Percentiles rank a stretch among this genome's conserved stretches.
Evolutionary conservation across 441 rosid species (phyloP).

Genomic region (Populus hybrid): DNA sequence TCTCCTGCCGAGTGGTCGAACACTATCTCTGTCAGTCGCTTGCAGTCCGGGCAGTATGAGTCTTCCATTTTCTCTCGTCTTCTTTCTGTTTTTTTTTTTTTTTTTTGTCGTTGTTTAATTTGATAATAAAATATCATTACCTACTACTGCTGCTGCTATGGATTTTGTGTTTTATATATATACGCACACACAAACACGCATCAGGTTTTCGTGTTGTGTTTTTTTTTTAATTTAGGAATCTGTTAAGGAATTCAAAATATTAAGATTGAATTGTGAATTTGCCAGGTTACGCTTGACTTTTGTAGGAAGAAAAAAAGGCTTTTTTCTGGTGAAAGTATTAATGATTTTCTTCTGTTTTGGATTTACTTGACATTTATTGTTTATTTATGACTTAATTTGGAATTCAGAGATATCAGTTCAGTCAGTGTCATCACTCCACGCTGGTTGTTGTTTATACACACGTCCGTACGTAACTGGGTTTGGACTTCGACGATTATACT

Average conservation of each 20-base stretch:
- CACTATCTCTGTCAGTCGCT: conserved; percentile 40
- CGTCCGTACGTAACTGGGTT: too few relatives aligned
- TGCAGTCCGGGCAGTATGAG: conserved; percentile 44
- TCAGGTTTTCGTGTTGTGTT: background rate
- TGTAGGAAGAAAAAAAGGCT: background rate
- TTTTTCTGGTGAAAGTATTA: too few relatives aligned
- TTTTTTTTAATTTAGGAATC: too few relatives aligned
- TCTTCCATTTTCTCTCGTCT: conserved; percentile 32
- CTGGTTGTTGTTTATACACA: too few relatives aligned
- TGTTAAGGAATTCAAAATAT: too few relatives aligned
- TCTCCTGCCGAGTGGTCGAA: conserved; percentile 53
- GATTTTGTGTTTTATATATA: background rate
- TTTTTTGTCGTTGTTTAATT: background rate
- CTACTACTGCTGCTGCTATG: background rate
- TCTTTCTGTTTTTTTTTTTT: background rate
- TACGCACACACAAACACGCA: too few relatives aligned
- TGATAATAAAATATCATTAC: too few relatives aligned
- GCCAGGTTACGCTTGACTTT: background rate
- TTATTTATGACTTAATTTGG: background rate
- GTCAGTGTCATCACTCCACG: too few relatives aligned
- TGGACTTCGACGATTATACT: too few relatives aligned
- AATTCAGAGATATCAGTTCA: too few relatives aligned
- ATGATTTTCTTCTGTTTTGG: background rate
- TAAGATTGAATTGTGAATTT: background rate
- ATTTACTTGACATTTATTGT: background rate